Percentiles rank a stretch among this genome's conserved stretches.
Evolutionary conservation across 2,329 filamentous ascomycete genomes (phyloP).

Genomic region (Neospermospora avenae): DNA sequence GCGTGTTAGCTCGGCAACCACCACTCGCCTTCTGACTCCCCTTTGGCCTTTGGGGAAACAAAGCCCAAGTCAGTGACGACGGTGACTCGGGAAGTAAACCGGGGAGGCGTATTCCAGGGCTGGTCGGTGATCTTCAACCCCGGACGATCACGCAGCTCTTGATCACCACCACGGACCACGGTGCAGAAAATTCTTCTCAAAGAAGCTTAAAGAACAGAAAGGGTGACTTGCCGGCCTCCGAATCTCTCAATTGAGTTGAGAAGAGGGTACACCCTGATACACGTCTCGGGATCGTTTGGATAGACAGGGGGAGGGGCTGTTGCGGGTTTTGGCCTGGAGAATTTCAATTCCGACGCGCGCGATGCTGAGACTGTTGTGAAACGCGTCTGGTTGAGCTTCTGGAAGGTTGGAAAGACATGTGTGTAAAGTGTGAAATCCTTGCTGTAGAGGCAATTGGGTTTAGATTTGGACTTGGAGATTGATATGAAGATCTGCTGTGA

Average conservation of each 20-base stretch:
- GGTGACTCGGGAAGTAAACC: not conserved
- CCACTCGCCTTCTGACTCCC: not conserved
- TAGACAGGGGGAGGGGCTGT: not conserved
- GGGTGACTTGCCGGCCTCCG: not conserved
- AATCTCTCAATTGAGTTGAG: not conserved
- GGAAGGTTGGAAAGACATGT: not conserved
- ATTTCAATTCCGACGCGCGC: not conserved
- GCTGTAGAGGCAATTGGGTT: no score
- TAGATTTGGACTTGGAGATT: no score
- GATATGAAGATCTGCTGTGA: not conserved
- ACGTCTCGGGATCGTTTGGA: slow-evolving; percentile 5
- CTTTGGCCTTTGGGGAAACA: no score
- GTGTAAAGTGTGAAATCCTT: no score
- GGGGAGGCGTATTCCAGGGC: not conserved
- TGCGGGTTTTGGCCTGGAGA: not conserved
- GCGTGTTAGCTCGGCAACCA: not conserved
- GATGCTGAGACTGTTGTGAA: slow-evolving; percentile 6
- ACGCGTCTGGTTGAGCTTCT: not conserved
- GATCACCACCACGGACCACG: not conserved
- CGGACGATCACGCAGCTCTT: slow-evolving; percentile 2
- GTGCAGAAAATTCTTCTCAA: not conserved
- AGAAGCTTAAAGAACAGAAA: not conserved
- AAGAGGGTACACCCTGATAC: not conserved
- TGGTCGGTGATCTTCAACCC: slow-evolving; percentile 1
- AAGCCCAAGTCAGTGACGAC: no score